Conservation (phyloP, 148 eudicot species). For the Nepenthes gracilis region DNA sequence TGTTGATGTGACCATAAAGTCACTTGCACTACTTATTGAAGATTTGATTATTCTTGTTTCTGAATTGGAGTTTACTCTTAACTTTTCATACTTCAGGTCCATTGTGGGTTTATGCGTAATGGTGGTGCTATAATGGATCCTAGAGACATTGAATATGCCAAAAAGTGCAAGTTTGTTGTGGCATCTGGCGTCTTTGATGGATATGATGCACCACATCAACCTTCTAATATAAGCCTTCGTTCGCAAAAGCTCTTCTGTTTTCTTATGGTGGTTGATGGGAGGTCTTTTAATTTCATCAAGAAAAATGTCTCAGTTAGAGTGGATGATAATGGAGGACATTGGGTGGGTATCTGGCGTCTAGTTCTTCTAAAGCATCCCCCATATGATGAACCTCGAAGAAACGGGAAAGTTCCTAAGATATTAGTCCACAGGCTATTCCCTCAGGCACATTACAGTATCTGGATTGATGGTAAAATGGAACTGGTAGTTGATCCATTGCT, state of each 20-base stretch:
- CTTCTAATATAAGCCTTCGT: conserved; percentile 62
- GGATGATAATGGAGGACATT: conserved; percentile 68
- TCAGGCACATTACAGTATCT: conserved; percentile 82
- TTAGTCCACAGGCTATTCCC: conserved; percentile 88
- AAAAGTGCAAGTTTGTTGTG: conserved; percentile 83
- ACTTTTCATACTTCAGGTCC: conserved; percentile 45
- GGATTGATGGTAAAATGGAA: conserved; percentile 99
- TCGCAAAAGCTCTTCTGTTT: conserved; percentile 83
- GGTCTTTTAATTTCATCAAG: conserved; percentile 67
- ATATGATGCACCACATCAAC: conserved; percentile 92
- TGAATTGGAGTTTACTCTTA: background rate
- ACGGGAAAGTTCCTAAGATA: conserved; percentile 94
- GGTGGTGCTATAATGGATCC: conserved; percentile 87
- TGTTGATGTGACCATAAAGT: no score
- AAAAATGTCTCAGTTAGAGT: conserved; percentile 61
- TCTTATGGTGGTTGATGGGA: conserved; percentile 92
- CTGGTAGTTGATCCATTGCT: conserved; percentile 91
- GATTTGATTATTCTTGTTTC: background rate
- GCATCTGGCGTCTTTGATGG: conserved; percentile 98
- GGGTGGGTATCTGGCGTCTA: conserved; percentile 97
- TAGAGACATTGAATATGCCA: conserved; percentile 60
- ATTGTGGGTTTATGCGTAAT: conserved; percentile 80
- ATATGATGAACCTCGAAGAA: conserved; percentile 96
- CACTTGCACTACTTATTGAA: no score
- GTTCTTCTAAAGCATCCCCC: conserved; percentile 76